phyloP scores from a whole-genome alignment of 805 yeast species.

The Yamadazyma endophytica region DNA sequence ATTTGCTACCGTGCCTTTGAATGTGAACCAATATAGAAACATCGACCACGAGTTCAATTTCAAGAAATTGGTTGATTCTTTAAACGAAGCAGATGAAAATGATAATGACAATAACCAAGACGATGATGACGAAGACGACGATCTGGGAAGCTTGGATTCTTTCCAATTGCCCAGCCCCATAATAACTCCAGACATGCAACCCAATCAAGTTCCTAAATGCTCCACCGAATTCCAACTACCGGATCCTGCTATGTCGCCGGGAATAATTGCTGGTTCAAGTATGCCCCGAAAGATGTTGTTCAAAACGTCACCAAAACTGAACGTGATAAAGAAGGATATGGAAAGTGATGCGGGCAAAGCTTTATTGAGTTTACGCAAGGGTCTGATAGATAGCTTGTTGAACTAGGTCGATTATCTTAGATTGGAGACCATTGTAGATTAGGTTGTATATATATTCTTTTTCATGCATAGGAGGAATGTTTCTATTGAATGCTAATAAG shows the following conservation, averaged over 20 bases:
- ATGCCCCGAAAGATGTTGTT: conserved; percentile 28
- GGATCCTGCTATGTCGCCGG: conserved; percentile 34
- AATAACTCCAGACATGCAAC: conserved; percentile 14
- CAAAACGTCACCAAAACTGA: conserved; percentile 25
- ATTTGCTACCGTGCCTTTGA: conserved; percentile 53
- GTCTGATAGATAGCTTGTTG: conserved; percentile 37
- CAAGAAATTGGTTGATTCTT: conserved; percentile 21
- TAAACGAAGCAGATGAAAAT: neutral
- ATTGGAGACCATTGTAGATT: neutral
- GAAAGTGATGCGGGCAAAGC: conserved; percentile 35
- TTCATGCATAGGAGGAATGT: neutral
- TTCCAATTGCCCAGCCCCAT: conserved; percentile 14
- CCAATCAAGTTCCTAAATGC: conserved; percentile 8
- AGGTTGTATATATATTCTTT: neutral
- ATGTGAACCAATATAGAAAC: conserved; percentile 56
- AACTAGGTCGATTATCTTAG: conserved; percentile 17
- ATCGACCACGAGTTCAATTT: conserved; percentile 56
- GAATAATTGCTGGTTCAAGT: too few species aligned
- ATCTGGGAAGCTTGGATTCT: conserved; percentile 7
- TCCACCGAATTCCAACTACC: conserved; percentile 27
- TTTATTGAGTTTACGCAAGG: conserved; percentile 35
- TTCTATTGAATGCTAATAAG: neutral
- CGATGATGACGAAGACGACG: conserved; percentile 7
- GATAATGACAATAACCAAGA: conserved; percentile 2
- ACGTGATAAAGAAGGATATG: conserved; percentile 14